A percentile compares a stretch with the other conserved stretches of the same genome.
Evolutionary conservation across 805 yeast species (phyloP).

Genomic region (Yarrowia yakushimensis): DNA sequence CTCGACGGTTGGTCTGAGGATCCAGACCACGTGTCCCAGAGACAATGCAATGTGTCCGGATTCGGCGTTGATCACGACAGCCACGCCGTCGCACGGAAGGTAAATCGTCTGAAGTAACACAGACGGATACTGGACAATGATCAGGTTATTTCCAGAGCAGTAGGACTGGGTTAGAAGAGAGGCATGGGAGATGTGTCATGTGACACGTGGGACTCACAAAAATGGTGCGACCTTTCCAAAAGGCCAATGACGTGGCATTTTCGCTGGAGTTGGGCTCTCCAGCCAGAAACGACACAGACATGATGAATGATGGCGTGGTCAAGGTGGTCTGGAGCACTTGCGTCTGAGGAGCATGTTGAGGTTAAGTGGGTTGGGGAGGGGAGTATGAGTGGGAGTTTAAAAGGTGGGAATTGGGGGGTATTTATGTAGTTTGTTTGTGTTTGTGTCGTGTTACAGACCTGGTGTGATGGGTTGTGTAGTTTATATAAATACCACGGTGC

Average conservation of each 20-base stretch:
- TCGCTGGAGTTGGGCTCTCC: conserved; percentile 66
- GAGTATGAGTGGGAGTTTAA: background rate
- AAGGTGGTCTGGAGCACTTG: background rate
- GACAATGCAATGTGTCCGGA: conserved; percentile 49
- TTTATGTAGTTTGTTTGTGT: background rate
- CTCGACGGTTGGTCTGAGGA: conserved; percentile 32
- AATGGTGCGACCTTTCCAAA: conserved; percentile 18
- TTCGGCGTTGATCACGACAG: conserved; percentile 58
- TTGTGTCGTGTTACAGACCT: background rate
- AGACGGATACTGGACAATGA: conserved; percentile 54
- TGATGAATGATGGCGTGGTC: conserved; percentile 12
- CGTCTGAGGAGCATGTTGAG: background rate
- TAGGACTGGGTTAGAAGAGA: conserved; percentile 45
- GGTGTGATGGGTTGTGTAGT: background rate
- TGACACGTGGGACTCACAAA: too few relatives aligned
- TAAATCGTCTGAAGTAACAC: conserved; percentile 72
- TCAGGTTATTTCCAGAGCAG: conserved; percentile 84
- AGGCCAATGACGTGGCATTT: conserved; percentile 19
- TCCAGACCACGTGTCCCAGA: conserved; percentile 27
- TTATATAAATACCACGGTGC: too few relatives aligned
- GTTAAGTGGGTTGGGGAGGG: background rate
- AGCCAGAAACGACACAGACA: conserved; percentile 53
- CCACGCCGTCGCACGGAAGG: conserved; percentile 59
- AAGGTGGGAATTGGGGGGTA: background rate
- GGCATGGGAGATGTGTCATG: background rate